Evolutionary conservation across 2,329 filamentous ascomycete species (phyloP).

Genomic region (Cordyceps tenuipes): DNA sequence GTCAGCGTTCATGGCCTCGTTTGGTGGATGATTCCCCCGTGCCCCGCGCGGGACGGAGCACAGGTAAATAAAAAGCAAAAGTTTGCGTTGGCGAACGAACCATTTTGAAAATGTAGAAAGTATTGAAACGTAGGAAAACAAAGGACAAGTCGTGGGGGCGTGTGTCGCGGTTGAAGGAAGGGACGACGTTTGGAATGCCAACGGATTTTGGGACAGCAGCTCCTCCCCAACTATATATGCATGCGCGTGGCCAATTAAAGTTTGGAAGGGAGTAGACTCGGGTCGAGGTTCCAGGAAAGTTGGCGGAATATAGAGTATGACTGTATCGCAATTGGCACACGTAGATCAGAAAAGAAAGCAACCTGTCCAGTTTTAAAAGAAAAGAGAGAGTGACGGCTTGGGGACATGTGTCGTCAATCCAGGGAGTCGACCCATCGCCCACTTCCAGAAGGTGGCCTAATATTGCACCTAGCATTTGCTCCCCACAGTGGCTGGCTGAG

Average conservation of each 20-base stretch:
- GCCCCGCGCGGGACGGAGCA: background rate
- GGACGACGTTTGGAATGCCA: background rate
- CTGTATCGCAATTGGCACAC: constrained; percentile 1
- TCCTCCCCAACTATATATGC: background rate
- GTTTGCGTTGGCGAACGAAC: background rate
- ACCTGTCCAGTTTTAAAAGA: background rate
- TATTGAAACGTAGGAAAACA: background rate
- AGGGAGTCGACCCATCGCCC: background rate
- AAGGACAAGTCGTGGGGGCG: background rate
- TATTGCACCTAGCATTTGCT: constrained; percentile 5
- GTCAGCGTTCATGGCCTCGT: background rate
- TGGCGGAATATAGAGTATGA: constrained; percentile 1
- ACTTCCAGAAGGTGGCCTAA: constrained; percentile 3
- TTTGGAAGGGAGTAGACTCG: background rate
- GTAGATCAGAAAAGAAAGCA: background rate
- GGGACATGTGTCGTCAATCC: constrained; percentile 18
- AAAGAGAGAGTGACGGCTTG: background rate
- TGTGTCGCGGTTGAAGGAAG: background rate
- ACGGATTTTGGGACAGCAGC: background rate
- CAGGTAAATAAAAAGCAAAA: background rate
- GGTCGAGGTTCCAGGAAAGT: background rate
- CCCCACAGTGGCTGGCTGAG: constrained; percentile 2
- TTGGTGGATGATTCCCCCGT: background rate
- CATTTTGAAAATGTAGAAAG: background rate
- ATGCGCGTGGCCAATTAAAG: background rate